Evolutionary conservation across 371 early-diverging fungal species (phyloP).

Genomic region (Syncephalastrum sp.): DNA sequence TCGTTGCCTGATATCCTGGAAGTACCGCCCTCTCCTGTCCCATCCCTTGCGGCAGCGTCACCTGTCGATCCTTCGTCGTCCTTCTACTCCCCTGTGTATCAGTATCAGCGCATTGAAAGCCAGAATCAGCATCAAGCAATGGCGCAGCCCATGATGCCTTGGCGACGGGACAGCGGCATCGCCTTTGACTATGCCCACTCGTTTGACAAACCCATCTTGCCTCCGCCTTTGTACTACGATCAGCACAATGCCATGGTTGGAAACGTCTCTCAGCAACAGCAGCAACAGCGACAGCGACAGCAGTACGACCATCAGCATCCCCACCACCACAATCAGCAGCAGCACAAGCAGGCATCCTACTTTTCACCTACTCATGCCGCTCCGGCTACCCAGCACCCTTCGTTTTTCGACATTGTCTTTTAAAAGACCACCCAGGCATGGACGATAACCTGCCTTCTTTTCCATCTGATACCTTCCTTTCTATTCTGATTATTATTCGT

Average conservation of each 20-base stretch:
- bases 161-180: too few relatives aligned
- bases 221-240: too few relatives aligned
- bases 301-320: too few relatives aligned
- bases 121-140: too few relatives aligned
- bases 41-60: neutral
- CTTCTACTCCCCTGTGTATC: conserved; percentile 3
- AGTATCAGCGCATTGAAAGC: neutral
- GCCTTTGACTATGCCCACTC: too few relatives aligned
- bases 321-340: neutral
- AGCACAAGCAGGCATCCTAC: neutral
- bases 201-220: too few relatives aligned
- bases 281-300: too few relatives aligned
- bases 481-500: conserved; percentile 4
- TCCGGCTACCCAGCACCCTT: conserved; percentile 4
- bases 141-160: too few relatives aligned
- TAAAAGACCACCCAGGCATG: neutral
- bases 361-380: neutral
- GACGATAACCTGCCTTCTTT: too few relatives aligned
- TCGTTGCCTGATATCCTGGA: conserved; percentile 3
- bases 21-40: conserved; percentile 7
- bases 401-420: conserved; percentile 10
- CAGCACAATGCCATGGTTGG: too few relatives aligned
- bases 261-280: too few relatives aligned
- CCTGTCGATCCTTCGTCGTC: neutral
- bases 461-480: conserved; percentile 37